Evolutionary conservation across 306 rosid genomes (phyloP), one percentile per base, ranked within the genome.

Genomic region (Cucurbita pepo): DNA sequence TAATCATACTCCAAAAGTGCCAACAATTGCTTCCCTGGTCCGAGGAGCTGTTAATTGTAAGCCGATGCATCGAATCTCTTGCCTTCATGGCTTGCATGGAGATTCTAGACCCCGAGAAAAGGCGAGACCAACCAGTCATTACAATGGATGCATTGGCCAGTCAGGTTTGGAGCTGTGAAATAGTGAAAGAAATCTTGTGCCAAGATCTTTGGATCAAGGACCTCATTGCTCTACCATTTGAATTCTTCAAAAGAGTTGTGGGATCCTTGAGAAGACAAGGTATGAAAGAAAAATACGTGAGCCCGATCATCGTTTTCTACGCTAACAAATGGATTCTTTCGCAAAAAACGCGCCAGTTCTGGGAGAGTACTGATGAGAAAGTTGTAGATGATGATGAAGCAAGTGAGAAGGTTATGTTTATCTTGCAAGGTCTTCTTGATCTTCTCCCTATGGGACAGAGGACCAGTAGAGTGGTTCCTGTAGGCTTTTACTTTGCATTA

Each of bases 11-110:
- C 38, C 96, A 86, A 57, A 88, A 90, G 79, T 90, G 95, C 58
- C 89, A 82, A 77, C 47, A 83, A 48, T 81, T 88, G 67, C 95
- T 90, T 73, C 95, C 97, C 25, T 86, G 84, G 89, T 89, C 96
- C 15, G 97, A 92, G 78, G 87, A 90, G 73, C 79, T 90, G 45
- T 72, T 92, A 18, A 84, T 92, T 4, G 92, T 82, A 4, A 84
- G 97, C 77, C 92, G 97, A 38, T 92, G 97, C 79, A 86, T 90
- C 0, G 96, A 92, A 56, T 90, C 96, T 15, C 88, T 92, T 0
- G 96, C 97, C 21, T 92, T 92, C 87, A 92, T 92, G 97, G 92
- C 97, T 40, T 92, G 97, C 73, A 92, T 92, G 96, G 97, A 92
- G 88, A 85, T 90, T 10, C 92, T 92, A 52, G 96, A 92, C 73